Evolutionary conservation across 2,329 filamentous ascomycete genomes (phyloP).

Genomic region (Aspergillus sp.): DNA sequence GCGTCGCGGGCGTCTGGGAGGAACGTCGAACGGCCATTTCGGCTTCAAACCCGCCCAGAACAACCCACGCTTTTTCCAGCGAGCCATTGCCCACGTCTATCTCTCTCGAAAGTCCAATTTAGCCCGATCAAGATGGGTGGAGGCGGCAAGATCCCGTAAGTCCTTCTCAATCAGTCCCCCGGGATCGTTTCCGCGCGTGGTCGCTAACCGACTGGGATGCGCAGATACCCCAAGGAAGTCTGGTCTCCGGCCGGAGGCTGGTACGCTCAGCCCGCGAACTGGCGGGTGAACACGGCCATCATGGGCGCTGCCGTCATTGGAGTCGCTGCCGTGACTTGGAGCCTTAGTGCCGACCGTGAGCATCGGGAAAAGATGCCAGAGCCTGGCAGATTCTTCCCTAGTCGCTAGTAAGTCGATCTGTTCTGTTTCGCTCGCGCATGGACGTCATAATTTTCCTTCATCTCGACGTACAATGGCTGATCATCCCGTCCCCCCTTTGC

Average conservation of each 20-base stretch:
- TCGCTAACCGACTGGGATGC: conserved; percentile 24
- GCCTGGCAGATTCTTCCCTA: conserved; percentile 75
- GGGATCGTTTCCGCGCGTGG: not conserved
- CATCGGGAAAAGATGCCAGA: conserved; percentile 73
- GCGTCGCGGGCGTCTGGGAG: conserved; percentile 29
- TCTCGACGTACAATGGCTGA: conserved; percentile 13
- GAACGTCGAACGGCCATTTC: conserved; percentile 31
- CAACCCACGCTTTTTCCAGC: conserved; percentile 15
- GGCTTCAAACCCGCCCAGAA: conserved; percentile 28
- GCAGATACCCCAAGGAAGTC: conserved; percentile 95
- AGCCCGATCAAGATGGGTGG: conserved; percentile 59
- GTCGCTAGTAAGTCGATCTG: conserved; percentile 67
- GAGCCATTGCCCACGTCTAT: conserved; percentile 23
- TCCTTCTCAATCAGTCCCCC: conserved; percentile 44
- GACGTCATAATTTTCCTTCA: conserved; percentile 7
- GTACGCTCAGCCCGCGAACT: conserved; percentile 94
- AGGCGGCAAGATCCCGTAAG: conserved; percentile 74
- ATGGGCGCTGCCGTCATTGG: conserved; percentile 68
- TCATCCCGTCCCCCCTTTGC: conserved; percentile 8
- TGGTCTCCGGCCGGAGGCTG: conserved; percentile 98
- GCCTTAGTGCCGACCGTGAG: conserved; percentile 72
- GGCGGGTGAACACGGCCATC: conserved; percentile 86
- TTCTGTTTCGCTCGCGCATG: conserved; percentile 1
- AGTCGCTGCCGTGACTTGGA: conserved; percentile 68
- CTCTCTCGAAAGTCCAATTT: conserved; percentile 21